Conservation (phyloP, 148 eudicot genomes). For the Rhododendron molle region DNA sequence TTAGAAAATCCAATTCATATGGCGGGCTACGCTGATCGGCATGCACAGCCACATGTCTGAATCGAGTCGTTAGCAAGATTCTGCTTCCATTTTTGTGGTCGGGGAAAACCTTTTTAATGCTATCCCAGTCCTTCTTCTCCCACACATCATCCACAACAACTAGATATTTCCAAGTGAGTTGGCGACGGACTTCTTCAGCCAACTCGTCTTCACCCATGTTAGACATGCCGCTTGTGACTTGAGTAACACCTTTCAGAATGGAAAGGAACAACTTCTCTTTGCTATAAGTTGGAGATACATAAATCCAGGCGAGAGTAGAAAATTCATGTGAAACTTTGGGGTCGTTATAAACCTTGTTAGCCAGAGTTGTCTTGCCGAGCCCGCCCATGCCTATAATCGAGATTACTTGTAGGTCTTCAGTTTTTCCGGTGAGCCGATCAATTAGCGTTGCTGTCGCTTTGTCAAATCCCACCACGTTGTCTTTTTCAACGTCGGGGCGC, state of each 20-base stretch:
- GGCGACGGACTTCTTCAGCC: not conserved
- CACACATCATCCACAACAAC: slow-evolving; percentile 32
- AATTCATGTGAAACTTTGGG: slow-evolving; percentile 14
- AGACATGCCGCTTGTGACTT: not conserved
- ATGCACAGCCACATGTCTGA: slow-evolving; percentile 8
- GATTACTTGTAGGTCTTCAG: slow-evolving; percentile 16
- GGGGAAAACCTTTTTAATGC: slow-evolving; percentile 18
- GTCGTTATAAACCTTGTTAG: slow-evolving; percentile 23
- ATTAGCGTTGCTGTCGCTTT: slow-evolving; percentile 26
- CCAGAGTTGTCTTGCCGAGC: slow-evolving; percentile 39
- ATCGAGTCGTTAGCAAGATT: slow-evolving; percentile 25
- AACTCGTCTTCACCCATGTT: not conserved
- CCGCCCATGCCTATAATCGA: slow-evolving; percentile 39
- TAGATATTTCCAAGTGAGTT: slow-evolving; percentile 12
- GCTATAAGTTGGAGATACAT: slow-evolving; percentile 25
- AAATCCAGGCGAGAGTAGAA: slow-evolving; percentile 22
- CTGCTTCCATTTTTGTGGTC: slow-evolving; percentile 16
- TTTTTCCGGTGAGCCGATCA: slow-evolving; percentile 11
- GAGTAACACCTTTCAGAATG: not conserved
- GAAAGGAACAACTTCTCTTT: slow-evolving; percentile 5
- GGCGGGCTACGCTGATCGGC: slow-evolving; percentile 7
- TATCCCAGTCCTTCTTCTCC: slow-evolving; percentile 22
- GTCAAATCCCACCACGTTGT: slow-evolving; percentile 37
- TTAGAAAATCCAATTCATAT: slow-evolving; percentile 16
- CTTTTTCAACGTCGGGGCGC: slow-evolving; percentile 20